Base-by-base conservation (phyloP, 225 moss, liverwort and hornwort genomes). In the Bryum argenteum region DNA sequence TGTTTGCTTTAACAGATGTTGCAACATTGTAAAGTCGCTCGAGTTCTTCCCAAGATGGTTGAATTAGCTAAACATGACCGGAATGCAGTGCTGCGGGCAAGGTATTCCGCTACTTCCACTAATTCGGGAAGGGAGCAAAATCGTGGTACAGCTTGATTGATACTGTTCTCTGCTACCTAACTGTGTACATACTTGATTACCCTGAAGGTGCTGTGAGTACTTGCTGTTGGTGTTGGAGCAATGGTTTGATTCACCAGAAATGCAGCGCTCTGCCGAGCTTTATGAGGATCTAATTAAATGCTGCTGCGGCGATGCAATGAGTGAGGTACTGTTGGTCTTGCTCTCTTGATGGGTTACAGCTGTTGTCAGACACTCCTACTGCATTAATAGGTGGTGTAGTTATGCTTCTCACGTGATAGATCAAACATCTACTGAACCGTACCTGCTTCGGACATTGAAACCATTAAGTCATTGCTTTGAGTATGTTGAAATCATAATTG, bases 141-240 rank as follows among this genome's bases (percentile, higher is more conserved):
- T 28, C 50, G 8, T 77, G 66, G 20, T 37, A 62, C 59, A 38
- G 55, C 51, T 52, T 16, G 53, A 52, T 48, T 37, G 39, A 11
- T 57, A 52, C 33, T 58, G 51, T 22, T 72, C 69, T 52, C 66
- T 64, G 77, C 61, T 24, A 13, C 28, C 72, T 87, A 73, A 89
- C 56, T 26, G 10, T 80, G 28, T 23, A 18, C 21, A 54, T 19
- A 33, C 75, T 62, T 82, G 58, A 67, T n/a, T n/a, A n/a, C 33
- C 77, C 71, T 88, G 84, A 73, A 95, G 95, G 89, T 98, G 94
- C 80, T 98, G 97, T 84, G 97, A 94, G 80, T 98, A 98, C 77
- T 89, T 92, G 61, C 80, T 94, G 76, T 71, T 98, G 76, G 89
- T 94, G 73, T 75, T 98, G 83, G 97, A 98, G 82, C 89, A 91